A percentile compares a stretch with the other conserved stretches of the same genome.
Evolutionary conservation across 1,139 yeast species (phyloP).

Genomic region (Candida freyschussii): DNA sequence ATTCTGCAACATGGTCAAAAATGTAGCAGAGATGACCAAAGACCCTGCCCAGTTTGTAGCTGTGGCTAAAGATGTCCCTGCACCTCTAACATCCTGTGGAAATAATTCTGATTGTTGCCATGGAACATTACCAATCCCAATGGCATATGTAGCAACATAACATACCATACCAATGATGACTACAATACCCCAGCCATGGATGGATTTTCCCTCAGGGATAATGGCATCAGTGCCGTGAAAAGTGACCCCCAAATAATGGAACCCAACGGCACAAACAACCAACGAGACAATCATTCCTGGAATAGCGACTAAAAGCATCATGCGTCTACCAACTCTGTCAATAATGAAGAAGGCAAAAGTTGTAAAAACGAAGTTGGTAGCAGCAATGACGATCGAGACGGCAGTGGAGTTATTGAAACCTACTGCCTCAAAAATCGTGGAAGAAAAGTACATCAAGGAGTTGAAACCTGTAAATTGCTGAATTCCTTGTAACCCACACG

Average conservation of each 20-base stretch:
- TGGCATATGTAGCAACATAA: slow-evolving; percentile 84
- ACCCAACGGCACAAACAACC: slow-evolving; percentile 77
- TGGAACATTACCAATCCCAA: slow-evolving; percentile 95
- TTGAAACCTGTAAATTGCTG: slow-evolving; percentile 96
- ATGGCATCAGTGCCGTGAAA: slow-evolving; percentile 47
- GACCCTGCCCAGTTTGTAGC: slow-evolving; percentile 97
- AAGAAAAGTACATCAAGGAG: slow-evolving; percentile 89
- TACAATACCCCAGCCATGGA: slow-evolving; percentile 81
- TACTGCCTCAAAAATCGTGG: slow-evolving; percentile 82
- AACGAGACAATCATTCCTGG: slow-evolving; percentile 80
- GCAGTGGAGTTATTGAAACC: slow-evolving; percentile 87
- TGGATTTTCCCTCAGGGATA: slow-evolving; percentile 31
- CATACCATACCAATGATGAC: slow-evolving; percentile 80
- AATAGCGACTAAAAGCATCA: slow-evolving; percentile 64
- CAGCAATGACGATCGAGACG: slow-evolving; percentile 89
- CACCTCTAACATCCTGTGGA: slow-evolving; percentile 88
- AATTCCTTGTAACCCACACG: slow-evolving; percentile 90
- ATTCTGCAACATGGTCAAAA: slow-evolving; percentile 86
- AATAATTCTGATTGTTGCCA: slow-evolving; percentile 97
- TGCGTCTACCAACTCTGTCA: slow-evolving; percentile 82
- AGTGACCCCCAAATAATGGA: slow-evolving; percentile 68
- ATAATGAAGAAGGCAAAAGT: slow-evolving; percentile 76
- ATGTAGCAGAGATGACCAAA: slow-evolving; percentile 82
- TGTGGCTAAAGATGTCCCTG: slow-evolving; percentile 90
- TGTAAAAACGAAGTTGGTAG: slow-evolving; percentile 86